phyloP scores from a whole-genome alignment of 1,284 basidiomycete species.

The Cutaneotrichosporon cavernicola region DNA sequence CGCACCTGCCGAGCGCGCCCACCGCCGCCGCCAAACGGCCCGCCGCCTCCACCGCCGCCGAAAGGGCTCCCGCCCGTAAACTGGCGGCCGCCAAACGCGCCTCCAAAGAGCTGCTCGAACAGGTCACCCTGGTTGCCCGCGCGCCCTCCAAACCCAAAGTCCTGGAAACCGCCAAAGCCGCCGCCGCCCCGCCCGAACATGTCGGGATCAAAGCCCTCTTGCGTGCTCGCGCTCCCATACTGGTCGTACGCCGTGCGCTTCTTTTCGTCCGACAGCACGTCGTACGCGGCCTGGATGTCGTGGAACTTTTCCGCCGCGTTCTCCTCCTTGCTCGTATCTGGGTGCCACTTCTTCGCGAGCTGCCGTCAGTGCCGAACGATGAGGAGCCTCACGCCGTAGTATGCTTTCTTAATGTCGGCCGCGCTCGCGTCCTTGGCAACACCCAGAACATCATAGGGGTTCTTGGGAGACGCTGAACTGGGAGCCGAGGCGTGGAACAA shows the following conservation, averaged over 20 bases:
- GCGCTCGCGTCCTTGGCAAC: slow-evolving; percentile 78
- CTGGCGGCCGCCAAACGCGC: slow-evolving; percentile 55
- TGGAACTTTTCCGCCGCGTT: slow-evolving; percentile 88
- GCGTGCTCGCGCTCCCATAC: slow-evolving; percentile 90
- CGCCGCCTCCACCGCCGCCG: slow-evolving; percentile 55
- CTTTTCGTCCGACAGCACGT: slow-evolving; percentile 91
- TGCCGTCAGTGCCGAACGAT: slow-evolving; percentile 45
- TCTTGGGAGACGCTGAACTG: slow-evolving; percentile 64
- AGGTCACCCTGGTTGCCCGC: slow-evolving; percentile 63
- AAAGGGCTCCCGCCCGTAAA: slow-evolving; percentile 36
- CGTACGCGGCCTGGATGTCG: slow-evolving; percentile 96
- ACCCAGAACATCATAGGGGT: slow-evolving; percentile 88
- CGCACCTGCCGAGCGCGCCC: slow-evolving; percentile 58
- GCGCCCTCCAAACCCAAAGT: slow-evolving; percentile 67
- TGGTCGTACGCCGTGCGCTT: slow-evolving; percentile 91
- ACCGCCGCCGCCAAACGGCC: slow-evolving; percentile 51
- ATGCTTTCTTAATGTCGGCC: slow-evolving; percentile 93
- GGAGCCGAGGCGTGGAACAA: slow-evolving; percentile 68
- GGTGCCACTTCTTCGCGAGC: slow-evolving; percentile 97
- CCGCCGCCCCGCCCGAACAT: slow-evolving; percentile 64
- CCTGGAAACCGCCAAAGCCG: slow-evolving; percentile 67
- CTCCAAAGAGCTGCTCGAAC: slow-evolving; percentile 84
- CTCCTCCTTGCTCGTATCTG: slow-evolving; percentile 93
- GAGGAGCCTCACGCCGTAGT: slow-evolving; percentile 74
- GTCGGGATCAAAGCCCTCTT: slow-evolving; percentile 89